Conservation (phyloP, 306 rosid species). For the Dryas octopetala region DNA sequence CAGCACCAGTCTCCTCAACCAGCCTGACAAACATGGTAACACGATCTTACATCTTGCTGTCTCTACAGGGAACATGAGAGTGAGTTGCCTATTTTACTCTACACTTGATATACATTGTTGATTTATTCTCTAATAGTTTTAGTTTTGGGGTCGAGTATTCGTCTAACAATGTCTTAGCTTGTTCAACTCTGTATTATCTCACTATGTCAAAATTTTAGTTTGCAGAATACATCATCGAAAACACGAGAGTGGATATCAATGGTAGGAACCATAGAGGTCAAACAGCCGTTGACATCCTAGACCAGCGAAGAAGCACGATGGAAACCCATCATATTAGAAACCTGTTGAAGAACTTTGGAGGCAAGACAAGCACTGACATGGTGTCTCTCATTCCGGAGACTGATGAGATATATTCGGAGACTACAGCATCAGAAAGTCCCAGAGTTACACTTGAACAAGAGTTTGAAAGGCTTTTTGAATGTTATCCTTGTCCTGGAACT, state of each 20-base stretch:
- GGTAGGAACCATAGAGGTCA: conserved; percentile 48
- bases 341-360: conserved; percentile 20
- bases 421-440: too few relatives aligned
- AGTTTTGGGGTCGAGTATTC: too few relatives aligned
- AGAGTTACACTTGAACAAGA: conserved; percentile 9
- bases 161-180: neutral
- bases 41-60: conserved; percentile 63
- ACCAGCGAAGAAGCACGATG: conserved; percentile 33
- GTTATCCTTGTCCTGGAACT: neutral
- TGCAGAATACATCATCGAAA: conserved; percentile 57
- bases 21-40: conserved; percentile 52
- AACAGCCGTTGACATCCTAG: conserved; percentile 57
- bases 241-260: conserved; percentile 44
- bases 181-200: neutral
- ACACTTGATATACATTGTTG: too few relatives aligned
- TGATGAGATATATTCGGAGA: too few relatives aligned
- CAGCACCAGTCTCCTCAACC: conserved; percentile 39
- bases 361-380: too few relatives aligned
- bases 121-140: too few relatives aligned
- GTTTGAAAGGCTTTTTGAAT: neutral
- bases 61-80: neutral
- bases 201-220: conserved; percentile 33
- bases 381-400: too few relatives aligned
- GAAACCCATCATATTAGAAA: conserved; percentile 21
- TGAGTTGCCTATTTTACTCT: neutral